Evolutionary conservation across 1,139 yeast genomes (phyloP).

Genomic region (Nakaseomyces bracarensis): DNA sequence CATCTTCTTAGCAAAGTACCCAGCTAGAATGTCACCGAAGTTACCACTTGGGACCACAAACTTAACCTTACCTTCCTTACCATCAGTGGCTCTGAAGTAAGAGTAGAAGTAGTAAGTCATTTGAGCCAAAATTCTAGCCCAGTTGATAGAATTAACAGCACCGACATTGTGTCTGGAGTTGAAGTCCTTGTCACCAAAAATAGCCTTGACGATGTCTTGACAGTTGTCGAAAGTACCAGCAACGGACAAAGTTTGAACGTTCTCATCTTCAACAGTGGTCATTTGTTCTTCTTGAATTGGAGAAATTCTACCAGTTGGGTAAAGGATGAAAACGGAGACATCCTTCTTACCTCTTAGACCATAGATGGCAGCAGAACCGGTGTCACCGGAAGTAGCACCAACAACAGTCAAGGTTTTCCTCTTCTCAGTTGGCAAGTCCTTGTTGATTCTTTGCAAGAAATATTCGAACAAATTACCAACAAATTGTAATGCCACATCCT

Average conservation of each 20-base stretch:
- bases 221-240: constrained; percentile 97
- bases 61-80: constrained; percentile 47
- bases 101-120: constrained; percentile 93
- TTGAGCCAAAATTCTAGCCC: constrained; percentile 98
- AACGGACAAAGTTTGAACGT: constrained; percentile 90
- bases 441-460: constrained; percentile 72
- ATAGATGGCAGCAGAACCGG: constrained; percentile 98
- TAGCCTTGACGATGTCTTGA: constrained; percentile 89
- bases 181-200: constrained; percentile 83
- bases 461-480: constrained; percentile 94
- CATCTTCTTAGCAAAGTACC: constrained; percentile 89
- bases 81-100: constrained; percentile 62
- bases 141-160: constrained; percentile 95
- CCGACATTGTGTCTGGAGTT: constrained; percentile 88
- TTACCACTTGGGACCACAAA: constrained; percentile 96
- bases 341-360: constrained; percentile 95
- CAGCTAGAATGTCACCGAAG: constrained; percentile 96
- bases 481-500: constrained; percentile 96
- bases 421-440: constrained; percentile 48
- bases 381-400: constrained; percentile 98
- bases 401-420: constrained; percentile 87
- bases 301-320: constrained; percentile 95
- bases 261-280: constrained; percentile 93
- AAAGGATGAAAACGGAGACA: constrained; percentile 88
- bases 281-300: constrained; percentile 97